Percentiles rank a stretch among this genome's conserved stretches.
Evolutionary conservation across 1,284 basidiomycete species (phyloP).

Genomic region (Cutaneotrichosporon arboriforme): DNA sequence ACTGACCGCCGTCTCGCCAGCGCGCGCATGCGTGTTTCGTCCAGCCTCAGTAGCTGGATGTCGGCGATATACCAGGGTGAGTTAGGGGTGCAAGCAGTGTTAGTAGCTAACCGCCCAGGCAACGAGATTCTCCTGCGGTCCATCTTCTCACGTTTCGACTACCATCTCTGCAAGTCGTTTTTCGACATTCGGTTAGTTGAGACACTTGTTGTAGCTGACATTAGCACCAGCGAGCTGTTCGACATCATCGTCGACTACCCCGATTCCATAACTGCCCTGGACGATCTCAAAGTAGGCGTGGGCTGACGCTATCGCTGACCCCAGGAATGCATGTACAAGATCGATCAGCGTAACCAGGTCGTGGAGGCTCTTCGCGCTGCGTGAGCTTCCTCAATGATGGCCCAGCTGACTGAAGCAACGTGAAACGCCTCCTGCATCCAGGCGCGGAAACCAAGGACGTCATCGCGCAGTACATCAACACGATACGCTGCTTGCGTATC

Average conservation of each 20-base stretch:
- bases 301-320: not conserved
- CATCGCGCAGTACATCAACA: conserved; percentile 85
- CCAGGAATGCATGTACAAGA: conserved; percentile 40
- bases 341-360: conserved; percentile 37
- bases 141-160: conserved; percentile 80
- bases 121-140: conserved; percentile 58
- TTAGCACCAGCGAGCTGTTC: conserved; percentile 80
- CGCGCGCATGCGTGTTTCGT: conserved; percentile 67
- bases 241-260: conserved; percentile 94
- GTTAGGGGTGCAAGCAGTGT: not conserved
- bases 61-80: conserved; percentile 61
- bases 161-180: conserved; percentile 80
- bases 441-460: conserved; percentile 93
- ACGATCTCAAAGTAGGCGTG: conserved; percentile 67
- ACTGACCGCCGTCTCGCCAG: conserved; percentile 58
- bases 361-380: conserved; percentile 41
- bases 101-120: conserved; percentile 5
- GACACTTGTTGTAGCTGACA: not conserved
- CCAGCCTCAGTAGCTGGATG: conserved; percentile 77
- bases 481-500: conserved; percentile 83
- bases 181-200: conserved; percentile 67
- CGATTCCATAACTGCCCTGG: conserved; percentile 75
- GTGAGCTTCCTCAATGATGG: conserved; percentile 24
- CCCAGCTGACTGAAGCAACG: conserved; percentile 55
- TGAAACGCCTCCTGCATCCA: conserved; percentile 84